Evolutionary conservation across 108 stramenopile genomes (phyloP), one percentile per base, ranked within the genome.

Genomic region (Cylindrotheca fusiformis): DNA sequence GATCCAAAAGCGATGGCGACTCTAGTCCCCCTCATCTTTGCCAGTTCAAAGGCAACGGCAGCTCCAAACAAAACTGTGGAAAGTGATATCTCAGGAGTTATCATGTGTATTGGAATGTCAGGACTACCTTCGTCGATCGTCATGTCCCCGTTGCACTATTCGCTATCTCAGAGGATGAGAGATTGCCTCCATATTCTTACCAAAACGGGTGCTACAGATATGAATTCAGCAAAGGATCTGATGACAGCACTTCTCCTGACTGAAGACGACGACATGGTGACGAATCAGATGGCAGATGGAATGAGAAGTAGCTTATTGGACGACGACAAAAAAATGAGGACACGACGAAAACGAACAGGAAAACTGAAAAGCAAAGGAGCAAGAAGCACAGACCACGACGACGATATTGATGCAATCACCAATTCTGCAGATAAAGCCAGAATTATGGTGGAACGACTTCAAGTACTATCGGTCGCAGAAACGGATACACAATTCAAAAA

Each of bases 401-500:
- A 19, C 4, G 59, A 21, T 25, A 54, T 53, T 26, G 69, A 54
- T 31, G 41, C 56, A 31, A 49, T 29, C 25, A 32, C 47, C 2
- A 68, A 55, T 57, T 76, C 75, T 22, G 69, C 80, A 1, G 76
- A 82, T 30, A 44, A 51, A 23, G 70, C 76, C 5, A 48, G 76
- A 63, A 52, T 74, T 18, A 63, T 82, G 32, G 58, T 66, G 30
- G 76, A 82, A 41, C 76, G 76, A 5, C 46, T 77, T 32, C 66
- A 63, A 19, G 72, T 82, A 4, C 41, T 82, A 27, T 74, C 81
- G 24, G 72, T 77, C 8, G 67, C 61, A 12, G 72, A 77, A 52
- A 50, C 31, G 23, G 68, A 82, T 59, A 64, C 67, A 10, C 49
- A 56, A 14, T 77, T 82, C 28, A 63, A 67, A 23, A 65, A 73